A percentile compares a stretch with the other conserved stretches of the same genome.
Evolutionary conservation across 345 rosid genomes (phyloP).

Genomic region (Theobroma cacao): DNA sequence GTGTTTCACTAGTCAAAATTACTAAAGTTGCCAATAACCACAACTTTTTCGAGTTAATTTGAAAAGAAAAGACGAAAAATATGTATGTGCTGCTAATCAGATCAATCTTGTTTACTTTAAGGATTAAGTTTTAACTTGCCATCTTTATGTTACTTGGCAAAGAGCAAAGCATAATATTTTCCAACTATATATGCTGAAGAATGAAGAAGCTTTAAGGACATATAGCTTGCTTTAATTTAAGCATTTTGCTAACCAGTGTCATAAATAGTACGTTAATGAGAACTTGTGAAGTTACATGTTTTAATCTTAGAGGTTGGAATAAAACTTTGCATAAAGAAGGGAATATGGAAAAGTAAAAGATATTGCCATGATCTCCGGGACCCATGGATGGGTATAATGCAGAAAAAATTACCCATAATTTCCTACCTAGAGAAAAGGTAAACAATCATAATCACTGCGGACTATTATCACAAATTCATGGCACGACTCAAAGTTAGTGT

Average conservation of each 20-base stretch:
- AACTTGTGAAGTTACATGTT: neutral
- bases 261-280: neutral
- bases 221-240: neutral
- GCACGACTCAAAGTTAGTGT: conserved; percentile 1
- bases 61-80: neutral
- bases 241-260: neutral
- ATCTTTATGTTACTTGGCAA: neutral
- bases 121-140: neutral
- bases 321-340: conserved; percentile 27
- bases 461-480: neutral
- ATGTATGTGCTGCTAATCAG: neutral
- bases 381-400: conserved; percentile 9
- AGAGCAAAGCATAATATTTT: neutral
- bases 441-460: neutral
- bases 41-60: neutral
- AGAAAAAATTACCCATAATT: neutral
- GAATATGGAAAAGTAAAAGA: conserved; percentile 26
- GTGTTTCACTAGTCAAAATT: neutral
- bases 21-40: neutral
- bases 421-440: neutral
- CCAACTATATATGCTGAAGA: neutral
- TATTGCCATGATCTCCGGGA: conserved; percentile 15
- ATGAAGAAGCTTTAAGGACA: neutral
- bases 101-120: neutral
- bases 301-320: conserved; percentile 7